Percentiles rank a stretch among this genome's conserved stretches.
These are phyloP conservation scores for Geotrichum europaeum DNA, from an alignment of 1,139 yeast genomes.

Conservation along the genomic window DNA sequence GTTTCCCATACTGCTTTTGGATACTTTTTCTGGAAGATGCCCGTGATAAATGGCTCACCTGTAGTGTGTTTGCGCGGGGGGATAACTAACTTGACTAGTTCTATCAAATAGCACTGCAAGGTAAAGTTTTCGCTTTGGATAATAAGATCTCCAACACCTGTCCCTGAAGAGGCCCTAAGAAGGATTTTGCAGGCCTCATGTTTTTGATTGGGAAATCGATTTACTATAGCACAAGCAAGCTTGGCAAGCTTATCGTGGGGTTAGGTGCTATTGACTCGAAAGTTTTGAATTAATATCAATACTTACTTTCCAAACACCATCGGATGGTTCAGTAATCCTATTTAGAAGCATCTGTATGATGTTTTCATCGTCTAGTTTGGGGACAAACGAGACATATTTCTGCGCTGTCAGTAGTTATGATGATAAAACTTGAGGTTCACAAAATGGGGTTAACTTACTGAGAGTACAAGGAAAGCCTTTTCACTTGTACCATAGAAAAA, in stretches of 20 bases:
- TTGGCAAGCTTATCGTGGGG: slow-evolving; percentile 13
- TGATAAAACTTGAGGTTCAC: background rate
- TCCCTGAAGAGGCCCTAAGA: slow-evolving; percentile 7
- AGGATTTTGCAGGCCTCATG: slow-evolving; percentile 14
- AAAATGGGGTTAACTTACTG: slow-evolving; percentile 7
- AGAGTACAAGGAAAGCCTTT: slow-evolving; percentile 14
- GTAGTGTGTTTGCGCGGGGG: slow-evolving; percentile 13
- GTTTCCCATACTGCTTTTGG: slow-evolving; percentile 10
- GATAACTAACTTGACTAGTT: slow-evolving; percentile 7
- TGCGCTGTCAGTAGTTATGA: background rate
- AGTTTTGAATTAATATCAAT: background rate
- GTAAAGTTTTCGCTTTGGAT: slow-evolving; percentile 7
- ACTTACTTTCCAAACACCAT: slow-evolving; percentile 17
- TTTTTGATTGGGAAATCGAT: slow-evolving; percentile 8
- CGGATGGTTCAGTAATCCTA: slow-evolving; percentile 10
- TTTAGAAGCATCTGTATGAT: slow-evolving; percentile 13
- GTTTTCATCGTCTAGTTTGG: slow-evolving; percentile 8
- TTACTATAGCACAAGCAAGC: slow-evolving; percentile 11
- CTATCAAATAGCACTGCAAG: slow-evolving; percentile 15
- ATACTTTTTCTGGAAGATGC: slow-evolving; percentile 6
- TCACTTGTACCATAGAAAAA: slow-evolving; percentile 17
- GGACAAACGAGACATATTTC: slow-evolving; percentile 13
- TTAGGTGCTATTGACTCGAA: background rate
- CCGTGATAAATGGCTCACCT: slow-evolving; percentile 14
- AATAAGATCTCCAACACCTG: slow-evolving; percentile 10